Percentiles rank a stretch among this genome's conserved stretches.
These are phyloP conservation scores for Picocystis sp. DNA, from an alignment of 163 green algal genomes.

Conservation along the genomic window DNA sequence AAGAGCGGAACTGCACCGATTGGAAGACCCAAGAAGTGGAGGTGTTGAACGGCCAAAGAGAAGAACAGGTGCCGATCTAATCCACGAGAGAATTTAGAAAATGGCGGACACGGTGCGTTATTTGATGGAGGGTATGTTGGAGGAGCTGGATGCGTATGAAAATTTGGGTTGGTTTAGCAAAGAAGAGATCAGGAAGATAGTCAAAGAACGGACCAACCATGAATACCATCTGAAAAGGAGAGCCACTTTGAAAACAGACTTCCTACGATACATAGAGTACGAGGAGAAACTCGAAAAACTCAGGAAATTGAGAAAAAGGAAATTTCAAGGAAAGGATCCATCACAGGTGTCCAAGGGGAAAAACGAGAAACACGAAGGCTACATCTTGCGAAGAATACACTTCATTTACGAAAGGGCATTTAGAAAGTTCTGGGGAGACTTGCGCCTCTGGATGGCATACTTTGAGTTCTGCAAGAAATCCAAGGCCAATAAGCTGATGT, in stretches of 20 bases:
- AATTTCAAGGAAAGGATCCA: slow-evolving; percentile 12
- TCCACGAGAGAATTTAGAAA: background rate
- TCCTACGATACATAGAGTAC: slow-evolving; percentile 53
- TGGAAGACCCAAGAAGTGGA: background rate
- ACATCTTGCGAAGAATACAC: slow-evolving; percentile 58
- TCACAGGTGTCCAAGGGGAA: slow-evolving; percentile 35
- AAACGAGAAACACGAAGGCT: slow-evolving; percentile 16
- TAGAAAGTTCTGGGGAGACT: slow-evolving; percentile 71
- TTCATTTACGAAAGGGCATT: slow-evolving; percentile 78
- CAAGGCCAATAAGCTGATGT: slow-evolving; percentile 7
- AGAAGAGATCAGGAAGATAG: slow-evolving; percentile 51
- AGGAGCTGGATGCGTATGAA: slow-evolving; percentile 82
- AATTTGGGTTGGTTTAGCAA: slow-evolving; percentile 65
- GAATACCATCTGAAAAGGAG: slow-evolving; percentile 67
- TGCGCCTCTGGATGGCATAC: slow-evolving; percentile 70
- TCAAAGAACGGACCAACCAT: slow-evolving; percentile 56
- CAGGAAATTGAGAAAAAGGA: slow-evolving; percentile 30
- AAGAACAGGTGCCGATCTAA: background rate
- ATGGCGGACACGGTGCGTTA: slow-evolving; percentile 67
- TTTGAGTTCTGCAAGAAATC: slow-evolving; percentile 52
- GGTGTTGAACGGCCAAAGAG: background rate
- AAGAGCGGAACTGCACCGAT: too few relatives aligned
- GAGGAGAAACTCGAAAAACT: slow-evolving; percentile 65
- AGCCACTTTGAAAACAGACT: slow-evolving; percentile 50
- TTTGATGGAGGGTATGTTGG: slow-evolving; percentile 87